Percentiles rank a stretch among this genome's conserved stretches.
phyloP scores from a whole-genome alignment of 768 basidiomycete genomes.

The Suillus bovinus region DNA sequence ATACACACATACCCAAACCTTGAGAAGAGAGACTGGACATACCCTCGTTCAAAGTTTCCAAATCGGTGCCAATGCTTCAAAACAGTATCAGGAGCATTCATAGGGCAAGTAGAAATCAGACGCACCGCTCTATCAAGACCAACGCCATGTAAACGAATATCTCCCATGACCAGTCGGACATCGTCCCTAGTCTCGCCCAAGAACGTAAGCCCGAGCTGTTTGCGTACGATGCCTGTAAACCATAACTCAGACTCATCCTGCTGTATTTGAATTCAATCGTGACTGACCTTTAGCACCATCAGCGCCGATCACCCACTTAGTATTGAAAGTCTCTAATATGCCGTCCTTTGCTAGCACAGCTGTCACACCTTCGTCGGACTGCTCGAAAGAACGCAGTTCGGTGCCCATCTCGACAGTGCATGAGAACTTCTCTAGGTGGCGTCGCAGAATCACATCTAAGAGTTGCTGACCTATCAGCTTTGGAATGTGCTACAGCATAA shows the following conservation, averaged over 20 bases:
- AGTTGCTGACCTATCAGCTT: slow-evolving; percentile 23
- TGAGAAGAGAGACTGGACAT: not conserved
- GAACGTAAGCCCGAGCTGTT: slow-evolving; percentile 15
- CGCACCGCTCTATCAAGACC: slow-evolving; percentile 40
- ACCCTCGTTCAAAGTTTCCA: slow-evolving; percentile 31
- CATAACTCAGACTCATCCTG: not conserved
- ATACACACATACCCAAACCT: not conserved
- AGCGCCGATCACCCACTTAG: slow-evolving; percentile 17
- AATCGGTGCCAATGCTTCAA: slow-evolving; percentile 34
- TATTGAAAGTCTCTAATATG: not conserved
- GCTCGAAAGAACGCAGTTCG: slow-evolving; percentile 36
- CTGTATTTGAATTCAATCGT: not conserved
- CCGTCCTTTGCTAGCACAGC: slow-evolving; percentile 15
- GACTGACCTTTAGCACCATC: slow-evolving; percentile 22
- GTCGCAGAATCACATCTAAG: slow-evolving; percentile 29
- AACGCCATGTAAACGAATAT: slow-evolving; percentile 37
- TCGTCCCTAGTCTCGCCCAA: slow-evolving; percentile 32
- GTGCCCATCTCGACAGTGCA: slow-evolving; percentile 37
- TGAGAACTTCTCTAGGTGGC: slow-evolving; percentile 20
- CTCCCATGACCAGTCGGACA: slow-evolving; percentile 27
- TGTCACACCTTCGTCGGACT: slow-evolving; percentile 30
- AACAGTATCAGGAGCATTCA: not conserved
- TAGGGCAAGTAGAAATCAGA: not conserved
- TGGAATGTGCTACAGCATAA: slow-evolving; percentile 13
- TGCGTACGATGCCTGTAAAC: slow-evolving; percentile 7